Evolutionary conservation across 495 filamentous ascomycete genomes (phyloP).

Genomic region (Penicillium alfredii): DNA sequence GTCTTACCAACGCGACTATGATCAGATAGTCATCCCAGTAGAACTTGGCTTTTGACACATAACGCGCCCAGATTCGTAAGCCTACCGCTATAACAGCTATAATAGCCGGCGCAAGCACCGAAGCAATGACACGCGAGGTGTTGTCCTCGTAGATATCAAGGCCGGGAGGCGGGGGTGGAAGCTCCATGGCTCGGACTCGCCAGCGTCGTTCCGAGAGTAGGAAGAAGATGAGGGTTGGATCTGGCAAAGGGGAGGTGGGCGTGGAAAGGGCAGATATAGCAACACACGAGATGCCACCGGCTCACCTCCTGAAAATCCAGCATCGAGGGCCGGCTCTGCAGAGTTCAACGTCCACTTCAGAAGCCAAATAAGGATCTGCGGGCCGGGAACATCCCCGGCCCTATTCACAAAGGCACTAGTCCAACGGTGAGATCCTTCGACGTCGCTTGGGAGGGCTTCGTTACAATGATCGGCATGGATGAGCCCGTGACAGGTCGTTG

Average conservation of each 20-base stretch:
- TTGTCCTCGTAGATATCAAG: neutral
- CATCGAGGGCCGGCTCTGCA: neutral
- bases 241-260: neutral
- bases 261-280: neutral
- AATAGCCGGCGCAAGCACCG: neutral
- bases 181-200: neutral
- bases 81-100: neutral
- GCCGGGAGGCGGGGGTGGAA: neutral
- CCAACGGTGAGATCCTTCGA: neutral
- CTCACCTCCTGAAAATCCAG: neutral
- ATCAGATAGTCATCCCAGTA: neutral
- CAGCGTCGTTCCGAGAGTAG: neutral
- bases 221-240: neutral
- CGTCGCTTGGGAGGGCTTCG: no score
- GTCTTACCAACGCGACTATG: neutral
- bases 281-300: neutral
- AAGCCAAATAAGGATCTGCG: neutral
- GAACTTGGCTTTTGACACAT: neutral
- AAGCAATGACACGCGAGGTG: neutral
- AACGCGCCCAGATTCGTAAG: neutral
- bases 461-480: neutral
- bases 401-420: no score
- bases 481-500: neutral
- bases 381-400: no score
- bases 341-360: neutral